Evolutionary conservation across 345 rosid genomes (phyloP), one percentile per base, ranked within the genome.

Genomic region (Gossypium raimondii): DNA sequence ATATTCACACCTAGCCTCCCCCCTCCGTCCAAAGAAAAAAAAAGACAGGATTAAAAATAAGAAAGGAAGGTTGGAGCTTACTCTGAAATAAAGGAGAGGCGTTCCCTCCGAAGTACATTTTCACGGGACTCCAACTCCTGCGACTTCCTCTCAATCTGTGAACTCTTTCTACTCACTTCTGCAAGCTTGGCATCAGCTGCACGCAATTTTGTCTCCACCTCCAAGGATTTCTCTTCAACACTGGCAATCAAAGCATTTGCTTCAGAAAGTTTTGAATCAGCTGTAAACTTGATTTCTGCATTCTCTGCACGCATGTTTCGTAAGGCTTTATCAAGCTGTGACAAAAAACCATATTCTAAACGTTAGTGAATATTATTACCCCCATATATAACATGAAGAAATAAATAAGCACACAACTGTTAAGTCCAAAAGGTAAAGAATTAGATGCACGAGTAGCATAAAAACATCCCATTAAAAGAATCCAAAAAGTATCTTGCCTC

Each of bases 151-250:
- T 88, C 96, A 38, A 86, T 78, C 75, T 93, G 96, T 11, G 98
- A 89, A 75, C 84, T 89, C 81, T 88, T 95, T 81, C 99, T 86
- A 78, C 87, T 95, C 70, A 90, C 87, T 85, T 95, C 99, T 69
- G 99, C 99, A 82, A 95, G 87, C 76, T 82, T 91, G 27, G 99
- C 98, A 86, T 93, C 98, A 24, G 85, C 92, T 78, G 96, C 88
- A 52, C 84, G 92, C 69, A 90, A 71, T 84, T 93, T 95, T 13
- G 85, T 87, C 82, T 91, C 97, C 41, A 95, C 88, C 75, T 93
- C 99, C 3, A 93, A 80, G 17, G 98, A 93, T 78, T 90, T 95
- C 57, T 91, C 97, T 75, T 91, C 97, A 56, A 95, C 81, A 71
- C 92, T 88, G 51, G 85, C 76, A 11, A 86, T 88, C 86, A 95